Percentiles rank a stretch among this genome's conserved stretches.
Conservation (phyloP, 805 yeast genomes). For the Helenozyma rhizophorensis region DNA sequence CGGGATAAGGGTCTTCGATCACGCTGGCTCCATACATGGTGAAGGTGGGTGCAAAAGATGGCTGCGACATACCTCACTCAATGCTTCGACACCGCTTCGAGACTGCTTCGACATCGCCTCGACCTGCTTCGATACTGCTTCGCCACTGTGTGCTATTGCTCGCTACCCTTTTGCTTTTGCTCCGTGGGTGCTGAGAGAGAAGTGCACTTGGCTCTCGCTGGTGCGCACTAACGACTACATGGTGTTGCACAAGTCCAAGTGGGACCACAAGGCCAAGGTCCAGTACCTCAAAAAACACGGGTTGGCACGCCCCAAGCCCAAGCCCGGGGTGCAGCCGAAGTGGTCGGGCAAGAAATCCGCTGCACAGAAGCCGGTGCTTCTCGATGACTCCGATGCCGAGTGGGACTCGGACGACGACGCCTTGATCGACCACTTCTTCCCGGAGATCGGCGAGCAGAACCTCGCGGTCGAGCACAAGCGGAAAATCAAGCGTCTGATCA, state of each 20-base stretch:
- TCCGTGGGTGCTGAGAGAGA: too few species aligned
- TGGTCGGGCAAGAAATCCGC: conserved; percentile 31
- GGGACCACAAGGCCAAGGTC: conserved; percentile 41
- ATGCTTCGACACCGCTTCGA: too few species aligned
- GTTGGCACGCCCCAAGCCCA: conserved; percentile 14
- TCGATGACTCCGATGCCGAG: conserved; percentile 31
- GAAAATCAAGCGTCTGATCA: conserved; percentile 33
- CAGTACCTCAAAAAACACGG: conserved; percentile 40
- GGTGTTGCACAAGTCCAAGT: conserved; percentile 41
- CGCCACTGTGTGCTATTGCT: too few species aligned
- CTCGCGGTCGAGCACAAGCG: conserved; percentile 31
- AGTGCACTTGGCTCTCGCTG: too few species aligned
- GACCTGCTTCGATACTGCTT: too few species aligned
- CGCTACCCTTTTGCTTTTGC: too few species aligned
- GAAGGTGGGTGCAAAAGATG: too few species aligned
- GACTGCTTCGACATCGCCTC: too few species aligned
- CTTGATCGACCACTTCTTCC: conserved; percentile 36
- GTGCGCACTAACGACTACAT: conserved; percentile 13
- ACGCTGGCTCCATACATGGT: too few species aligned
- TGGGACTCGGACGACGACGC: conserved; percentile 42
- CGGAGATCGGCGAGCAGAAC: conserved; percentile 31
- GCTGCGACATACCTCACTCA: too few species aligned
- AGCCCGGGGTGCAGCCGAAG: conserved; percentile 19
- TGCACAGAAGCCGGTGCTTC: conserved; percentile 7
- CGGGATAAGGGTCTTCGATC: too few species aligned